phyloP scores from a whole-genome alignment of 2,329 filamentous ascomycete species.

The Fusarium nanum region DNA sequence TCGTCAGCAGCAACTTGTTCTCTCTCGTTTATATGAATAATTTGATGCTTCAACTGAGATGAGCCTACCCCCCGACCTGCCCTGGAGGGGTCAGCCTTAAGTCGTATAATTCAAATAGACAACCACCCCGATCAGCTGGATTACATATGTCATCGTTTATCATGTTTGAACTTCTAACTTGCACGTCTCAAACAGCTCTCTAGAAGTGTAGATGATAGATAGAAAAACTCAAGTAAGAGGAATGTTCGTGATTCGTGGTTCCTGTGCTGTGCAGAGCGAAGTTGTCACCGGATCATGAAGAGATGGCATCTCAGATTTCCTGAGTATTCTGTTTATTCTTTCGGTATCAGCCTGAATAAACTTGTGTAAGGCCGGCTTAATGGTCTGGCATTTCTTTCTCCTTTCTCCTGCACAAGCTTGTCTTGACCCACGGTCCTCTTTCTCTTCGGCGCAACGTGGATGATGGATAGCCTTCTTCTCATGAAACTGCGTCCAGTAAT shows the following conservation, averaged over 20 bases:
- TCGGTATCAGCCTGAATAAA: background rate
- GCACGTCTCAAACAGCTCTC: background rate
- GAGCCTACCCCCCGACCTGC: too few species aligned
- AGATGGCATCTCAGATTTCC: background rate
- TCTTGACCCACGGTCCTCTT: background rate
- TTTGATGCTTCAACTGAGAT: too few species aligned
- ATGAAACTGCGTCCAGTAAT: background rate
- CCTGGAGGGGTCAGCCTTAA: too few species aligned
- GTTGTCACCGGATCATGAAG: background rate
- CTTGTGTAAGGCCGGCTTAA: background rate
- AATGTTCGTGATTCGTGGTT: background rate
- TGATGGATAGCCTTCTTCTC: background rate
- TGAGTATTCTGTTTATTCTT: background rate
- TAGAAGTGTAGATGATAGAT: background rate
- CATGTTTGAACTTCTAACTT: background rate
- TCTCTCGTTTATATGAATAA: background rate
- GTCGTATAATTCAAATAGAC: background rate
- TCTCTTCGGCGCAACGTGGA: background rate
- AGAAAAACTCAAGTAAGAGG: background rate
- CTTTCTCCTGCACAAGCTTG: background rate
- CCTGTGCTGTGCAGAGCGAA: background rate
- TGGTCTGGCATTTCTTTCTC: background rate
- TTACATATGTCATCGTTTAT: background rate
- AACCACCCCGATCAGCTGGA: background rate
- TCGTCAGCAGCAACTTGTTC: background rate